phyloP scores from a whole-genome alignment of 805 yeast species.

The Spencermartinsiella europaea region DNA sequence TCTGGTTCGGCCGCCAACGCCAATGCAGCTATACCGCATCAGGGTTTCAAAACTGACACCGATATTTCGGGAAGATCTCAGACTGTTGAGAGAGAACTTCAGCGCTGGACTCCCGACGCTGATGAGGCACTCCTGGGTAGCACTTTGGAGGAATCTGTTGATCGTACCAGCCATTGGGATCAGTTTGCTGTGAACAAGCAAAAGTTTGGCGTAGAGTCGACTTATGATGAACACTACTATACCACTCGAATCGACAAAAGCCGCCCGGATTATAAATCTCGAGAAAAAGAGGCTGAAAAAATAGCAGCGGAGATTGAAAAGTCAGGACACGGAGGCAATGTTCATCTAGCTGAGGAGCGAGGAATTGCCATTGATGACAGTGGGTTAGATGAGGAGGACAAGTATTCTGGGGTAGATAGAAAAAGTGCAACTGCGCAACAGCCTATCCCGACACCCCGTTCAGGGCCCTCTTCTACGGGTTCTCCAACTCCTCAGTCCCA shows the following conservation, averaged over 20 bases:
- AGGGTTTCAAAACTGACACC: constrained; percentile 70
- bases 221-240: constrained; percentile 79
- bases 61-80: constrained; percentile 61
- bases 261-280: constrained; percentile 66
- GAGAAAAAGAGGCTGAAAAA: constrained; percentile 64
- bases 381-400: constrained; percentile 92
- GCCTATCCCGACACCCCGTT: not conserved
- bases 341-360: constrained; percentile 89
- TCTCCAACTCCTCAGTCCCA: constrained; percentile 1
- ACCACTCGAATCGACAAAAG: constrained; percentile 70
- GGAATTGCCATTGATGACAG: constrained; percentile 71
- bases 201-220: constrained; percentile 81
- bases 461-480: not conserved
- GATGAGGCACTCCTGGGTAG: constrained; percentile 25
- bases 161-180: constrained; percentile 58
- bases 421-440: constrained; percentile 10
- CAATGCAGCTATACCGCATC: not conserved
- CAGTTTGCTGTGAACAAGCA: constrained; percentile 89
- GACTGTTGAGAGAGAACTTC: constrained; percentile 64
- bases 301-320: constrained; percentile 81
- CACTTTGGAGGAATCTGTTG: constrained; percentile 34
- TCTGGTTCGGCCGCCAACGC: not conserved
- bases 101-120: constrained; percentile 79
- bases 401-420: constrained; percentile 87
- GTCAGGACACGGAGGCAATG: constrained; percentile 56